Base-by-base conservation (phyloP, 148 eudicot genomes). In the Fallopia convolvulus region DNA sequence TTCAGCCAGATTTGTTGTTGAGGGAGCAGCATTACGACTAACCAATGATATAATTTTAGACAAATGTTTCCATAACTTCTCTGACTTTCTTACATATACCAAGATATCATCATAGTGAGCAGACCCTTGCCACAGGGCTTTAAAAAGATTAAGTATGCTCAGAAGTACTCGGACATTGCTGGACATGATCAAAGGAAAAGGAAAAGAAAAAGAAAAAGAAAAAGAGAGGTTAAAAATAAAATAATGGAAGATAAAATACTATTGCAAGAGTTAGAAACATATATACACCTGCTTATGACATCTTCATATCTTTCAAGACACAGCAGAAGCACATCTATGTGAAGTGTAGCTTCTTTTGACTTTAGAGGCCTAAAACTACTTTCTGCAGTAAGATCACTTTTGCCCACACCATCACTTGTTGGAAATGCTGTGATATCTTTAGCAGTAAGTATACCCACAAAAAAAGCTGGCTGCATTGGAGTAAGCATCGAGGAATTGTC, bases 101-200 rank as follows among this genome's bases (percentile, higher is more conserved):
- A 96, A 72, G 78, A 87, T 79, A 81, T 85, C 86, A 74, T 78
- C 58, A 80, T 90, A 93, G 84, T 87, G 94, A 77, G 90, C 83
- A 82, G 99, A 97, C 74, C 87, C 94, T 87, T 86, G 89, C 98
- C 99, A 96, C 81, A 93, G 76, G 50, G 93, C 90, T 81, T 85
- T 91, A 9, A 93, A 77, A 81, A 96, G 85, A 78, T 87, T 79
- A 79, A 93, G 84, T 55, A 89, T 75, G 72, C 84, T 83, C 68
- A 84, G 78, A 85, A 93, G 79, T 83, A 84, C 80, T 23, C 77
- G 81, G 46, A 88, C 85, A 73, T 93, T 86, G 80, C 99, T 96
- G 90, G 65, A 79, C 53, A 78, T 4, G 70, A 81, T 32, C 74
- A 81, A 78, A 40, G 60, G 6, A 65, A 39, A 18, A 70, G n/a